Percentiles rank a stretch among this genome's conserved stretches.
phyloP scores from a whole-genome alignment of 495 filamentous ascomycete species.

The Neurospora cerealis region DNA sequence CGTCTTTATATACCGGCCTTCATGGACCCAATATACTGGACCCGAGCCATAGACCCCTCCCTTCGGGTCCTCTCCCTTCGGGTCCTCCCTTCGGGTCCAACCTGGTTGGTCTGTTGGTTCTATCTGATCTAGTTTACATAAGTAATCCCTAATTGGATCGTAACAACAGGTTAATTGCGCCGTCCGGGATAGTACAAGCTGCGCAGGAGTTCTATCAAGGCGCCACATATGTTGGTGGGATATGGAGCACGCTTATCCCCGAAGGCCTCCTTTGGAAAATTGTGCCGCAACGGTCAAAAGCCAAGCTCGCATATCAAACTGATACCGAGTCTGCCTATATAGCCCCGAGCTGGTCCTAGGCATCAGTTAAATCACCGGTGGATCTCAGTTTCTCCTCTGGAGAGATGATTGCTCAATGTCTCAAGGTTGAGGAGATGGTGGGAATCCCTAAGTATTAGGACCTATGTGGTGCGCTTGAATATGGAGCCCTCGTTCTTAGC shows the following conservation, averaged over 20 bases:
- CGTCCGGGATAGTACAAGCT: not conserved
- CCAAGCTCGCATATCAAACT: not conserved
- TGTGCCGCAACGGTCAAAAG: not conserved
- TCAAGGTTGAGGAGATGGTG: not conserved
- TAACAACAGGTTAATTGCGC: not conserved
- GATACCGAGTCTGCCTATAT: not conserved
- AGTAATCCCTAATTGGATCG: too few species aligned
- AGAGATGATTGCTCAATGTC: not conserved
- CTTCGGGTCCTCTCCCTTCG: too few species aligned
- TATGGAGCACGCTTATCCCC: not conserved
- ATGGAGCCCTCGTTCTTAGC: too few species aligned
- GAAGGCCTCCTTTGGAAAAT: not conserved
- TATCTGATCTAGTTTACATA: too few species aligned
- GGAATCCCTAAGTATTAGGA: not conserved
- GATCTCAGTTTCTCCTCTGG: too few species aligned
- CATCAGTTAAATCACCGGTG: not conserved
- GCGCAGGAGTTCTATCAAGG: not conserved
- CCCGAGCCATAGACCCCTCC: too few species aligned
- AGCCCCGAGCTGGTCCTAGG: not conserved
- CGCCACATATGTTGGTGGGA: not conserved
- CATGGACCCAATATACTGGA: too few species aligned
- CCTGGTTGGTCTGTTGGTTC: too few species aligned
- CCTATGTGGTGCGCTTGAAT: too few species aligned
- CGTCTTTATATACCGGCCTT: too few species aligned
- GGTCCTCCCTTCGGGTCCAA: too few species aligned